Percentiles rank a stretch among this genome's conserved stretches.
phyloP scores from a whole-genome alignment of 108 stramenopile species.

The Pseudonitzschia delicatissima region DNA sequence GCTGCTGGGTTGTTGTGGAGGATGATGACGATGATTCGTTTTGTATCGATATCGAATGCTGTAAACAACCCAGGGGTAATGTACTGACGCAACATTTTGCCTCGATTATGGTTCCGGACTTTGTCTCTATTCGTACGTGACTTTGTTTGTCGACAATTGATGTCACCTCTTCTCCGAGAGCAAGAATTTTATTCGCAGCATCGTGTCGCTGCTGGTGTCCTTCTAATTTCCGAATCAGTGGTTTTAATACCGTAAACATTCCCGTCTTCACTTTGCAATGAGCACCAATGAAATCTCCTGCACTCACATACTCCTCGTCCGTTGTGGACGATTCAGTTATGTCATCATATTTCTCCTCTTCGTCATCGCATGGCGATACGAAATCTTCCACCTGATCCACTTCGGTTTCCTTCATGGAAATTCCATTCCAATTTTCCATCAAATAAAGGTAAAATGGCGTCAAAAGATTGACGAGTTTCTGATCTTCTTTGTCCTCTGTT shows the following conservation, averaged over 20 bases:
- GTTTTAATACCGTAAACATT: constrained; percentile 42
- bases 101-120: constrained; percentile 24
- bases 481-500: background rate
- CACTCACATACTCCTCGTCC: constrained; percentile 26
- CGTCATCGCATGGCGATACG: background rate
- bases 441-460: constrained; percentile 35
- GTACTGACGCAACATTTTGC: constrained; percentile 51
- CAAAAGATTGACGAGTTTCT: constrained; percentile 7
- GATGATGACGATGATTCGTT: too few species aligned
- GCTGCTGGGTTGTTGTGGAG: background rate
- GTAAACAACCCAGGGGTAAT: constrained; percentile 48
- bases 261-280: constrained; percentile 51
- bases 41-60: background rate
- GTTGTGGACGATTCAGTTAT: background rate
- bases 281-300: constrained; percentile 54
- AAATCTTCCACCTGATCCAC: constrained; percentile 15
- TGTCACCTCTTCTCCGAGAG: constrained; percentile 1
- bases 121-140: constrained; percentile 29
- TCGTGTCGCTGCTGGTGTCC: background rate
- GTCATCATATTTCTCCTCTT: background rate
- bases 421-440: constrained; percentile 49
- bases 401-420: constrained; percentile 27
- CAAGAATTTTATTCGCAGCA: constrained; percentile 1
- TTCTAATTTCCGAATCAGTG: constrained; percentile 15
- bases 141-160: background rate